Evolutionary conservation across 176 grass and related monocot genomes (phyloP), one percentile per base, ranked within the genome.

Genomic region (Thalia dealbata): DNA sequence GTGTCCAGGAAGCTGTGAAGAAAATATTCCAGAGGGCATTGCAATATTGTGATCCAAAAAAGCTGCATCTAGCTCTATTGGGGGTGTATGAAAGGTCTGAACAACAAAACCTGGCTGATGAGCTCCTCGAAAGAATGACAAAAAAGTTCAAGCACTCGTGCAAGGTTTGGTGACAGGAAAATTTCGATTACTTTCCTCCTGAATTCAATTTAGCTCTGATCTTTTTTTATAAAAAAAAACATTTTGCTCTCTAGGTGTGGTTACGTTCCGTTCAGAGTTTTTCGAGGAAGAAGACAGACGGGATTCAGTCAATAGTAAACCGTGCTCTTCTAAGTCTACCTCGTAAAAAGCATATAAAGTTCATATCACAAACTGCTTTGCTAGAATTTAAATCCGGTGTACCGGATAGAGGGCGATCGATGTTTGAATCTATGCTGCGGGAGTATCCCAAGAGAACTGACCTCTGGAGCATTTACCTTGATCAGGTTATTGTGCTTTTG

Each of bases 401-500:
- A 43, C 78, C 87, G 71, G 90, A 97, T 52, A 84, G 86, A 86
- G 95, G 95, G 41, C 80, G 95, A 75, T 92, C 95, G 19, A 88
- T 91, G 84, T 90, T 97, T 81, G 95, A 97, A 83, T 73, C 86
- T 61, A 88, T 97, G 48, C 71, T 97, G 52, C 78, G 89, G 26
- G 89, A 92, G 64, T 92, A 88, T 82, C 95, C 90, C 0, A 97
- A 97, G 84, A 80, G 95, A 86, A 97, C 89, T 18, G 90, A 97
- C 59, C 78, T 97, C 48, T 97, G 89, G 95, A 97, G 87, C 79
- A 86, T 92, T 78, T 97, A 97, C 83, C 76, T 97, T 30, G 93
- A 97, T 85, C 93, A 92, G 71, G 93, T 97, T 86, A 83, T 67
- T 25, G 50, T 46, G n/a, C 78, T 76, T 66, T 66, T 54, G 56